phyloP scores from a whole-genome alignment of 768 basidiomycete species.

The Lentinula edodes region DNA sequence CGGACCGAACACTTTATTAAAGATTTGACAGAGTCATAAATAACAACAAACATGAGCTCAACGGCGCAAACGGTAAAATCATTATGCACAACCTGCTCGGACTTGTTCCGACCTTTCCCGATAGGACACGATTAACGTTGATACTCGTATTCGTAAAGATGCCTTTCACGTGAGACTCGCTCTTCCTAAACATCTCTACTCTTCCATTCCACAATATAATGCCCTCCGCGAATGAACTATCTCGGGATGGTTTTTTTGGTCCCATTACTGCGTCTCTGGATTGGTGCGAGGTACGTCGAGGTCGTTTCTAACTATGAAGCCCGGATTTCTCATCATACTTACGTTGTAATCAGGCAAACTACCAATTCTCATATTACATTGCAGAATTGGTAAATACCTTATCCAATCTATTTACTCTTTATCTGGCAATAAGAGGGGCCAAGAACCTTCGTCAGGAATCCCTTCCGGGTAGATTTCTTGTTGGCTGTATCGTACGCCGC shows the following conservation, averaged over 20 bases:
- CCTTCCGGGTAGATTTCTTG: slow-evolving; percentile 36
- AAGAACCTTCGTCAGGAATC: slow-evolving; percentile 25
- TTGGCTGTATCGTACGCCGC: slow-evolving; percentile 34
- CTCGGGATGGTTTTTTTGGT: slow-evolving; percentile 48
- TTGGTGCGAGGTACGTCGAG: slow-evolving; percentile 58
- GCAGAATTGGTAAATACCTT: slow-evolving; percentile 75
- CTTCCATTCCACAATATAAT: slow-evolving; percentile 22
- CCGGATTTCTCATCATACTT: not conserved
- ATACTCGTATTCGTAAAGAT: too few species aligned
- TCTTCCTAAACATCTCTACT: slow-evolving; percentile 1
- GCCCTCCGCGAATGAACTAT: slow-evolving; percentile 26
- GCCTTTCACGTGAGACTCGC: not conserved
- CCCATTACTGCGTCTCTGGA: slow-evolving; percentile 66
- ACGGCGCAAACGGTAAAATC: too few species aligned
- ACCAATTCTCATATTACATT: slow-evolving; percentile 72
- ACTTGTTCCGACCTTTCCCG: too few species aligned
- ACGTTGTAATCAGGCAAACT: slow-evolving; percentile 48
- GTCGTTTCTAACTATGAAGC: not conserved
- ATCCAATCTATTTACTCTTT: slow-evolving; percentile 62
- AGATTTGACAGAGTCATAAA: too few species aligned
- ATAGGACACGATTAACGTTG: too few species aligned
- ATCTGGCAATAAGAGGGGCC: slow-evolving; percentile 45
- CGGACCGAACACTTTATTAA: too few species aligned
- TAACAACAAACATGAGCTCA: too few species aligned
- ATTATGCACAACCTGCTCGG: too few species aligned